Evolutionary conservation across 2,329 filamentous ascomycete genomes (phyloP), one percentile per base, ranked within the genome.

Genomic region (Beauveria pseudobassiana): DNA sequence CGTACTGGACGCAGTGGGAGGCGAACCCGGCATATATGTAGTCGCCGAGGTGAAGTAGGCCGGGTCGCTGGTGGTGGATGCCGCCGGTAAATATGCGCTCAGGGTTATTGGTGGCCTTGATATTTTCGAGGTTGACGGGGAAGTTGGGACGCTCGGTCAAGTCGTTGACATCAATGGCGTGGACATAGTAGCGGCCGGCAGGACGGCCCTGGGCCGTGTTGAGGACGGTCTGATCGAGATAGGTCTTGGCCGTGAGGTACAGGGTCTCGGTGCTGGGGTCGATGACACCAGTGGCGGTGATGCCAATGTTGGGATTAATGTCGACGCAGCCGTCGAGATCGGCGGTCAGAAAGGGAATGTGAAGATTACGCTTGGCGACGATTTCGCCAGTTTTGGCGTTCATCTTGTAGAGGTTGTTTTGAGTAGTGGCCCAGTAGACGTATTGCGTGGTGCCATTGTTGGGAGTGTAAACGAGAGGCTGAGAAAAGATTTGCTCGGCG

Each of bases 371-470:
- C 1, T 72, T 74, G 0, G 71, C 68, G n/a, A 84, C 65, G 24
- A 84, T 80, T 3, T 71, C 75, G 24, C 82, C 82, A 0, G 80
- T 83, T 66, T 80, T 80, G 0, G 80, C 80, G 66, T 85, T 74
- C 38, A 85, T 70, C 64, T 82, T 84, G 68, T 84, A 83, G 7
- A 84, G 69, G 56, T 82, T 83, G 69, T 85, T 85, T 67, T 83
- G 81, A 0, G 81, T 82, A 0, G 82, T 84, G 2, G 83, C 78
- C 12, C 83, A 70, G 65, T 80, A 85, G 45, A 86, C 76, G 61
- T 79, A 82, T 70, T 85, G 82, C 10, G 75, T 75, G 3, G 70
- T 71, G 22, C 76, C 75, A 26, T 75, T 74, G 16, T 67, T 72
- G 5, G 80, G 75, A 1, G 83, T 86, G 69, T 83, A 78, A 22